phyloP scores from a whole-genome alignment of 257 asterid genomes.

The Solanum gandarillasii region DNA sequence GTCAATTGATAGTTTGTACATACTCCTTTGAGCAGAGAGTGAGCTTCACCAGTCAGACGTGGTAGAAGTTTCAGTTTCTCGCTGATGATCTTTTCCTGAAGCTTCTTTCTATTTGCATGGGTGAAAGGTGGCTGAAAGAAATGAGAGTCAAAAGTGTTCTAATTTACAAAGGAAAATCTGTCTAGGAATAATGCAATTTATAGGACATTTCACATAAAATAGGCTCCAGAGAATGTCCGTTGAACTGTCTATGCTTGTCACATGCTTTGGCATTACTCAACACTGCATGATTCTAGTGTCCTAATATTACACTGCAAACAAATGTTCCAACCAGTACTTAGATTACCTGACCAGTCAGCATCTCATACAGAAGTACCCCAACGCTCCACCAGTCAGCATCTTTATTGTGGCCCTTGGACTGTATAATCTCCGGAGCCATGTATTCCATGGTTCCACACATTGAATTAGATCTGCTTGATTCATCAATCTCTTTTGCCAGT shows the following conservation, averaged over 20 bases:
- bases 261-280: neutral
- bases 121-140: slow-evolving; percentile 69
- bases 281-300: neutral
- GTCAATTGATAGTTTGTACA: slow-evolving; percentile 9
- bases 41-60: slow-evolving; percentile 62
- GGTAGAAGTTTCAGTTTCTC: slow-evolving; percentile 87
- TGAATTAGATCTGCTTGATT: slow-evolving; percentile 82
- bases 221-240: neutral
- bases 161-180: neutral
- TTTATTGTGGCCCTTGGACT: slow-evolving; percentile 67
- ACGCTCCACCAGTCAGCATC: slow-evolving; percentile 96
- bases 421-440: slow-evolving; percentile 92
- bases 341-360: slow-evolving; percentile 81
- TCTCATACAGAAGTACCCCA: slow-evolving; percentile 80
- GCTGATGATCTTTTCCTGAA: slow-evolving; percentile 77
- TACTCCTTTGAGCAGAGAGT: slow-evolving; percentile 68
- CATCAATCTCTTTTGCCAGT: slow-evolving; percentile 82
- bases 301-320: neutral
- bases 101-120: slow-evolving; percentile 81
- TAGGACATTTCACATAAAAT: neutral
- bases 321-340: neutral
- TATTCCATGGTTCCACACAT: slow-evolving; percentile 92
- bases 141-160: neutral
- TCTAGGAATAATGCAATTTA: neutral
- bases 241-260: neutral